These are phyloP conservation scores for Plectranthus barbatus DNA, from an alignment of 257 asterid genomes.

Conservation along the genomic window DNA sequence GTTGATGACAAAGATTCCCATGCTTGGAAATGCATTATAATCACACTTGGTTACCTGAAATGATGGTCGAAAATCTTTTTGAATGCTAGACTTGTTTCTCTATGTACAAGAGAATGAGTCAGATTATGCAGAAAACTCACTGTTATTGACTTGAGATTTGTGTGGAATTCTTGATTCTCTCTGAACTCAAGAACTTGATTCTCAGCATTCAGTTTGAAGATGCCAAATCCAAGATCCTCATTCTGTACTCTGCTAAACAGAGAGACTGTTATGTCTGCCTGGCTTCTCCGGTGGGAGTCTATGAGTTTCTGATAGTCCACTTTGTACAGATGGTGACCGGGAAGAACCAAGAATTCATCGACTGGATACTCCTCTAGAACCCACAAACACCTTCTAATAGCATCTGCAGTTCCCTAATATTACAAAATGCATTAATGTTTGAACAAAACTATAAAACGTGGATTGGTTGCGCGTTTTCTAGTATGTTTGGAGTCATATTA, in stretches of 20 bases:
- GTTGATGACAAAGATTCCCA: constrained; percentile 77
- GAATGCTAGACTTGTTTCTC: neutral
- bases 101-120: neutral
- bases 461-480: neutral
- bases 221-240: constrained; percentile 44
- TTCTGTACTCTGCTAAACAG: constrained; percentile 22
- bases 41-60: constrained; percentile 28
- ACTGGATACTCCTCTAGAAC: constrained; percentile 59
- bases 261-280: constrained; percentile 53
- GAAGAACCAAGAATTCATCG: constrained; percentile 59
- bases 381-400: constrained; percentile 75
- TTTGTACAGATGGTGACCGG: constrained; percentile 81
- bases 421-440: neutral
- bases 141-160: constrained; percentile 3
- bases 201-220: constrained; percentile 31
- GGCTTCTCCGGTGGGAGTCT: constrained; percentile 34
- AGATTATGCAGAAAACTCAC: constrained; percentile 18
- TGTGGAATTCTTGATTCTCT: constrained; percentile 19
- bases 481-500: neutral
- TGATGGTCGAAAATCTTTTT: constrained; percentile 6
- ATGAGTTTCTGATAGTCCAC: constrained; percentile 74
- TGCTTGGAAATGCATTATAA: constrained; percentile 32
- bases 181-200: constrained; percentile 41
- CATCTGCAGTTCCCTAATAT: constrained; percentile 82
- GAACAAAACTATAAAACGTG: neutral